A percentile compares a stretch with the other conserved stretches of the same genome.
phyloP scores from a whole-genome alignment of 106 monocot genomes.

The Platanthera zijinensis region DNA sequence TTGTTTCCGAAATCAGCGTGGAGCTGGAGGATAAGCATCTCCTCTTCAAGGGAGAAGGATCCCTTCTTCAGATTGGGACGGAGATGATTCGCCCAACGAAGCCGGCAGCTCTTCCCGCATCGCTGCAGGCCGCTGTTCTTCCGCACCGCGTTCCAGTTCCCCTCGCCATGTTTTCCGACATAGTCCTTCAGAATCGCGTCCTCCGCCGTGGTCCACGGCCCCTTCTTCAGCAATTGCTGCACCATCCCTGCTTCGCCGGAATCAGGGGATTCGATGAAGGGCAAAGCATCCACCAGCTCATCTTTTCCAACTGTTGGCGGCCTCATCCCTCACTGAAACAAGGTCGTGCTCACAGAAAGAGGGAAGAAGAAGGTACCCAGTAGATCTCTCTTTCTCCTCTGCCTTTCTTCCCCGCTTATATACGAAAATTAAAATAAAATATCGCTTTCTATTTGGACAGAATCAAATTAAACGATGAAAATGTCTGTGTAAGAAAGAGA shows the following conservation, averaged over 20 bases:
- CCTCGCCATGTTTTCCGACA: slow-evolving; percentile 47
- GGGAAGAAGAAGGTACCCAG: neutral
- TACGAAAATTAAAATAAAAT: neutral
- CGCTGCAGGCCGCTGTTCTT: slow-evolving; percentile 42
- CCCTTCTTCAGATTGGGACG: slow-evolving; percentile 68
- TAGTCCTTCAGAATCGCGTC: slow-evolving; percentile 49
- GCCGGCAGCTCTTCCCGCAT: slow-evolving; percentile 75
- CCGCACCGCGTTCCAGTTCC: slow-evolving; percentile 71
- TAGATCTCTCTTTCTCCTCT: neutral
- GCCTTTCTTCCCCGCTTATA: neutral
- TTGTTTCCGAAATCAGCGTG: slow-evolving; percentile 69
- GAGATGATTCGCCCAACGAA: slow-evolving; percentile 68
- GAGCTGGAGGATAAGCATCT: slow-evolving; percentile 52
- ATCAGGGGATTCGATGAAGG: too few species aligned
- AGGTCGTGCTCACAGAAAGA: neutral
- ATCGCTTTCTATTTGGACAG: neutral
- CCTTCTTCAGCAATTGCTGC: slow-evolving; percentile 5
- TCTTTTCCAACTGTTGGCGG: neutral
- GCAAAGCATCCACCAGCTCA: neutral
- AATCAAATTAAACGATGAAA: neutral
- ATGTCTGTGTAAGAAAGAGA: neutral
- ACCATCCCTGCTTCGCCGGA: neutral
- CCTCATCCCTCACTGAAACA: slow-evolving; percentile 3
- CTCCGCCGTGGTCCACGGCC: slow-evolving; percentile 18
- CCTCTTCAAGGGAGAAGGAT: slow-evolving; percentile 56